These are phyloP conservation scores for Penstemon newberryi DNA, from an alignment of 257 asterid species.

Conservation along the genomic window DNA sequence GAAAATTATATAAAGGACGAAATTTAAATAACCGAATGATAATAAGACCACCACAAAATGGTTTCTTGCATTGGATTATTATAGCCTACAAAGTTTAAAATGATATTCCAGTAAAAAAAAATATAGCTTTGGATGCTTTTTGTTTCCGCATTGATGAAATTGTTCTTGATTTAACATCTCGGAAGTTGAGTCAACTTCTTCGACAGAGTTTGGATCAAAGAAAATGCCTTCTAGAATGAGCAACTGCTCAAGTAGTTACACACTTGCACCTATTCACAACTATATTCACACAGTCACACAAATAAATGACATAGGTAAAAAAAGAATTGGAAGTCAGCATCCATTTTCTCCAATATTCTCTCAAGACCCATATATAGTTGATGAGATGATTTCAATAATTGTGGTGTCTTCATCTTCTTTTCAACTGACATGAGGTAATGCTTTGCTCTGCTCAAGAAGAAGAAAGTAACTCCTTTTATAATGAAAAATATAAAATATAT, in stretches of 20 bases:
- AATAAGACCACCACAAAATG: too few species aligned
- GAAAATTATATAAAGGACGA: too few species aligned
- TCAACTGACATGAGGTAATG: too few species aligned
- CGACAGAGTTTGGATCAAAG: conserved; percentile 58
- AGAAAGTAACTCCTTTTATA: conserved; percentile 20
- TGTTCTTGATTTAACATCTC: conserved; percentile 64
- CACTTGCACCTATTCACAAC: conserved; percentile 59
- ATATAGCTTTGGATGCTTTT: neutral
- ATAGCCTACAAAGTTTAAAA: neutral
- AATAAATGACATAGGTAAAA: conserved; percentile 15
- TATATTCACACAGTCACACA: conserved; percentile 32
- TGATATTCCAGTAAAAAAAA: too few species aligned
- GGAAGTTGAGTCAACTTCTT: conserved; percentile 55
- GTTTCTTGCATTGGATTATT: too few species aligned
- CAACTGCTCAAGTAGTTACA: conserved; percentile 67
- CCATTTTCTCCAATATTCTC: conserved; percentile 62
- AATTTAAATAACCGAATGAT: too few species aligned
- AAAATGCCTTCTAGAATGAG: conserved; percentile 66
- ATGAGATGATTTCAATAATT: conserved; percentile 26
- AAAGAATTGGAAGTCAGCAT: conserved; percentile 18
- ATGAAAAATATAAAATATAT: neutral
- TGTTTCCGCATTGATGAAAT: conserved; percentile 46
- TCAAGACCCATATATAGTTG: conserved; percentile 49
- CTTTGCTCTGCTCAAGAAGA: conserved; percentile 61
- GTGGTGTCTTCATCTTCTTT: conserved; percentile 48